A percentile compares a stretch with the other conserved stretches of the same genome.
These are phyloP conservation scores for Tricholoma bakamatsutake DNA, from an alignment of 768 basidiomycete species.

Conservation along the genomic window DNA sequence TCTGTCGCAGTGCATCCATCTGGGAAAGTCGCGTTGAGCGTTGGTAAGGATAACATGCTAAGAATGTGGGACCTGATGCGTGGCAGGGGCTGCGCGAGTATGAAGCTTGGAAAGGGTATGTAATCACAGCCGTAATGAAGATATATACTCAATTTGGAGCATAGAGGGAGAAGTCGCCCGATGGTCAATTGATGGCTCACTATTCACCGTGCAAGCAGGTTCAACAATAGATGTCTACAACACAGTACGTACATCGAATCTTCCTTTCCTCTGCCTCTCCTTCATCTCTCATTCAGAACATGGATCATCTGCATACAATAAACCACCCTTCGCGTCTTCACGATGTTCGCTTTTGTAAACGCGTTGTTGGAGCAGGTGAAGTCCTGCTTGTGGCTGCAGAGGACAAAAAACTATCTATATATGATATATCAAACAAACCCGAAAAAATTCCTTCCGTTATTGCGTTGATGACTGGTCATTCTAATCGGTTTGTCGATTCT, in stretches of 20 bases:
- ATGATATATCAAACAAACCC: constrained; percentile 48
- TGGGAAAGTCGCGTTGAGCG: constrained; percentile 85
- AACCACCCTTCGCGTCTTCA: constrained; percentile 81
- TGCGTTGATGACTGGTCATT: constrained; percentile 73
- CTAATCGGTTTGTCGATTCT: constrained; percentile 62
- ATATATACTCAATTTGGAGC: not conserved
- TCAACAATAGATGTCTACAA: constrained; percentile 78
- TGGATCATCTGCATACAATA: constrained; percentile 70
- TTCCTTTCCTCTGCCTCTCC: not conserved
- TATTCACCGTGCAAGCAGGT: constrained; percentile 76
- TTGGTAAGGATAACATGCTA: constrained; percentile 83
- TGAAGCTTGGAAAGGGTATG: constrained; percentile 83
- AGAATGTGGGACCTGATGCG: constrained; percentile 99
- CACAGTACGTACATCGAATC: constrained; percentile 42
- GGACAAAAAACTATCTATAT: constrained; percentile 82
- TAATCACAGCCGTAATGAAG: not conserved
- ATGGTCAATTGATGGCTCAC: constrained; percentile 74
- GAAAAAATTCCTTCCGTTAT: constrained; percentile 48
- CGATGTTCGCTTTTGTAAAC: constrained; percentile 69
- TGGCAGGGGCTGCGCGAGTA: constrained; percentile 84
- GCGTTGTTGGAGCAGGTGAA: constrained; percentile 52
- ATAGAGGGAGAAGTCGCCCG: constrained; percentile 89
- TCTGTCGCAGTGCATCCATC: constrained; percentile 88
- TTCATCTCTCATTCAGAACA: constrained; percentile 48
- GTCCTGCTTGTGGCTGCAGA: constrained; percentile 82